A percentile compares a stretch with the other conserved stretches of the same genome.
Conservation (phyloP, 139 green algal species). For the Medakamo hakoo region DNA sequence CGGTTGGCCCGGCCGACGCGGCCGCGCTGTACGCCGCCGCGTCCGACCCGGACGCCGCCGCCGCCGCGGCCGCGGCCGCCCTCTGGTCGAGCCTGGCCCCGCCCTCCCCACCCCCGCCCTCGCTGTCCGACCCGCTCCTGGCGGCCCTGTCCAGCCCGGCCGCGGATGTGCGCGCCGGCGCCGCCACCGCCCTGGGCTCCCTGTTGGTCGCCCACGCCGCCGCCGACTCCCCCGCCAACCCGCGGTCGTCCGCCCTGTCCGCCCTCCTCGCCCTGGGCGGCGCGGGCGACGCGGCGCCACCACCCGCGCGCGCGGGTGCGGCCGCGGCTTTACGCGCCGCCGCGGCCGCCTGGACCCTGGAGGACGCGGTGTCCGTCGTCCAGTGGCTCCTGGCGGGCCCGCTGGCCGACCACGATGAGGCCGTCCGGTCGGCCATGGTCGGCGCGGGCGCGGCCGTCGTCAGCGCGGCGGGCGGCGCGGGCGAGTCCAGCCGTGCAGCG, state of each 20-base stretch:
- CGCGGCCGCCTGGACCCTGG: slow-evolving; percentile 24
- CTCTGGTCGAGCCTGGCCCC: background rate
- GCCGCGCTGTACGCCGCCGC: slow-evolving; percentile 38
- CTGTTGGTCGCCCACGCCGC: too few relatives aligned
- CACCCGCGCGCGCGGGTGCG: too few relatives aligned
- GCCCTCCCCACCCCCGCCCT: background rate
- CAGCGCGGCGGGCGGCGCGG: slow-evolving; percentile 37
- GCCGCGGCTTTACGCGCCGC: slow-evolving; percentile 41
- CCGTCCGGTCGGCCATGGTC: slow-evolving; percentile 52
- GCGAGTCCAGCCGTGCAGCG: too few relatives aligned
- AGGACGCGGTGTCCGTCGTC: slow-evolving; percentile 36
- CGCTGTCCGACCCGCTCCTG: background rate
- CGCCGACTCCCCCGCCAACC: too few relatives aligned
- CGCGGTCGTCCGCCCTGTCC: background rate
- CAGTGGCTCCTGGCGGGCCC: slow-evolving; percentile 72
- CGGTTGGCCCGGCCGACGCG: slow-evolving; percentile 9
- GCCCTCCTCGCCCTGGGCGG: background rate
- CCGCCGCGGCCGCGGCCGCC: slow-evolving; percentile 14
- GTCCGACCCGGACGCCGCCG: slow-evolving; percentile 36
- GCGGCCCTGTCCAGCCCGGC: background rate
- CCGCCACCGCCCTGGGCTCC: slow-evolving; percentile 1
- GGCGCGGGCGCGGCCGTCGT: slow-evolving; percentile 55
- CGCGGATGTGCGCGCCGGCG: slow-evolving; percentile 1
- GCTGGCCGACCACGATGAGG: slow-evolving; percentile 47
- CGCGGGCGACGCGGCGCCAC: too few relatives aligned